A percentile compares a stretch with the other conserved stretches of the same genome.
These are phyloP conservation scores for Blastosporella zonata DNA, from an alignment of 1,284 basidiomycete genomes.

Conservation along the genomic window DNA sequence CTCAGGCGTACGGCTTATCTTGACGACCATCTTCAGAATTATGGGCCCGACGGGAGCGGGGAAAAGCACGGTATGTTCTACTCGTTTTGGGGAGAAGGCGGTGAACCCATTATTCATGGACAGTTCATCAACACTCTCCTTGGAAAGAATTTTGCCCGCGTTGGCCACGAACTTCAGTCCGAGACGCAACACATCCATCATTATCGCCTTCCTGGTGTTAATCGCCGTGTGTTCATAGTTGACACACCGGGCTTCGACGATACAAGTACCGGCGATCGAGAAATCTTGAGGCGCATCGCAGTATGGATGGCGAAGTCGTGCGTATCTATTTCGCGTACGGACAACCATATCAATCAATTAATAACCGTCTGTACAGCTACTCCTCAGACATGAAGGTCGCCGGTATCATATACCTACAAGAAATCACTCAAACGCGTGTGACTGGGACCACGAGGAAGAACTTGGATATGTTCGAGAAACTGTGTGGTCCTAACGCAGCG, in stretches of 20 bases:
- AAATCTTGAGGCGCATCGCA: conserved; percentile 19
- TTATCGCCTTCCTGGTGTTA: conserved; percentile 6
- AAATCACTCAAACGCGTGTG: conserved; percentile 11
- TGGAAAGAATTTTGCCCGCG: background rate
- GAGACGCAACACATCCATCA: conserved; percentile 16
- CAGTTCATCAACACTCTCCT: conserved; percentile 17
- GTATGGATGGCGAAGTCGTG: conserved; percentile 20
- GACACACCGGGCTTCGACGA: conserved; percentile 26
- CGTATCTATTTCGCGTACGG: background rate
- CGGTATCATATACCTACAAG: conserved; percentile 16
- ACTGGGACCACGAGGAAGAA: conserved; percentile 10
- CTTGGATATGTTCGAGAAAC: conserved; percentile 15
- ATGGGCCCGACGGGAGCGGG: conserved; percentile 24
- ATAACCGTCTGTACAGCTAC: conserved; percentile 10
- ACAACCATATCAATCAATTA: background rate
- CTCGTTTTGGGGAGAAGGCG: background rate
- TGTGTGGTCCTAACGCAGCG: conserved; percentile 11
- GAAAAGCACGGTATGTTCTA: conserved; percentile 19
- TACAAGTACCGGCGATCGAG: conserved; percentile 15
- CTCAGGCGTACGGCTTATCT: background rate
- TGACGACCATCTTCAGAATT: background rate
- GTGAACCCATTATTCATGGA: background rate
- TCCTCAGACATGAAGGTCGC: conserved; percentile 10
- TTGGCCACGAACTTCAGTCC: conserved; percentile 17
- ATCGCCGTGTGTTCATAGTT: conserved; percentile 17